Conservation (phyloP, 352 stramenopile species). For the Globisporangium lucens region DNA sequence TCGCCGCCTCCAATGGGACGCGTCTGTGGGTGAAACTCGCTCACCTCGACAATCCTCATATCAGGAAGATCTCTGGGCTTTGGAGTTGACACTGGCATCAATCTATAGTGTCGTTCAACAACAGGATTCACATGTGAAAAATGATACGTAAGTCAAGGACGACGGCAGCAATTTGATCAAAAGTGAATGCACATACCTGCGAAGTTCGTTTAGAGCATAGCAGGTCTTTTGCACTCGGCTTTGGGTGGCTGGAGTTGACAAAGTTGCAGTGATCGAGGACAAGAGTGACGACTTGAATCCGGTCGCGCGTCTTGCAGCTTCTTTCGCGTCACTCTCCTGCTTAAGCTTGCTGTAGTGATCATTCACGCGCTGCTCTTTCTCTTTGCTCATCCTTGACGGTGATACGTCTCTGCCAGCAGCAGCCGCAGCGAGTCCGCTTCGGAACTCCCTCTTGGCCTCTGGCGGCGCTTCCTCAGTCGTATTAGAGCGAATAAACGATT, state of each 20-base stretch:
- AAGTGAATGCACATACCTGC: slow-evolving; percentile 28
- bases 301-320: slow-evolving; percentile 32
- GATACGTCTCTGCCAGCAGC: not conserved
- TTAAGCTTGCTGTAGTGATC: slow-evolving; percentile 61
- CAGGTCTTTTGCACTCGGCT: slow-evolving; percentile 41
- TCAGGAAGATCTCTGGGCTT: slow-evolving; percentile 51
- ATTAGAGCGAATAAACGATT: slow-evolving; percentile 16
- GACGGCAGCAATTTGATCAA: not conserved
- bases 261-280: slow-evolving; percentile 26
- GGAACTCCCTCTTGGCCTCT: slow-evolving; percentile 10
- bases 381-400: slow-evolving; percentile 22
- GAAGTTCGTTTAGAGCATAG: slow-evolving; percentile 53
- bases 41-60: slow-evolving; percentile 68
- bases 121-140: not conserved
- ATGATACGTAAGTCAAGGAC: not conserved
- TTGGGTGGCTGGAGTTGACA: slow-evolving; percentile 13
- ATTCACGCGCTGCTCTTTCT: slow-evolving; percentile 46
- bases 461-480: slow-evolving; percentile 4
- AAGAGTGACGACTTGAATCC: slow-evolving; percentile 55
- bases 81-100: slow-evolving; percentile 28
- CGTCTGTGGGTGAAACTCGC: slow-evolving; percentile 34
- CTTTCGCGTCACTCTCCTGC: slow-evolving; percentile 45
- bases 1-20: slow-evolving; percentile 11
- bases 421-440: slow-evolving; percentile 2
- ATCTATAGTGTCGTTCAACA: slow-evolving; percentile 14